Base-by-base conservation (phyloP, 495 filamentous ascomycete genomes). In the Neurospora sp. region DNA sequence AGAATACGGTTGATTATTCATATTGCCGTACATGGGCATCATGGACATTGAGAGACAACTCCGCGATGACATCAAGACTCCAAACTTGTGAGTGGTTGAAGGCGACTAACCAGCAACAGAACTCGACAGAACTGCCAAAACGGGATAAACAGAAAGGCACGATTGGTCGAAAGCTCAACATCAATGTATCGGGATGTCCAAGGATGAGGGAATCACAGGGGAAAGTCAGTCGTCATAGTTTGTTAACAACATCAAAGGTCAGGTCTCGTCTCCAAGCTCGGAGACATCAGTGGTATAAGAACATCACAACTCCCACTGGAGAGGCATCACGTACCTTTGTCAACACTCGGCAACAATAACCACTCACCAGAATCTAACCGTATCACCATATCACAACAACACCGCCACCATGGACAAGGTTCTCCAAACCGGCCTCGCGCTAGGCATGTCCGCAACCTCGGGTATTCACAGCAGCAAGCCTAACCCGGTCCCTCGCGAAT, bases 361-460 rank as follows among this genome's bases (percentile, higher is more conserved):
- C 7, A 46, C 42, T 42, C 18, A 46, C 14, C 16, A 20, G 18
- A 48, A 48, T 14, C 1, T 14, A 46, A 46, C 42, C 42, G 42
- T n/a, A n/a, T n/a, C 42, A 54, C 46, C n/a, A 48, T 11, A 59
- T 27, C 48, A 59, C 48, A 59, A 59, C 10, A 31, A 59, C 23
- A 59, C 48, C 48, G 20, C 40, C 72, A 70, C 38, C 31, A 70
- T 73, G 59, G n/a, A 70, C 7, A 74, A 69, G 31, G 76, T 80
- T 35, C 77, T 84, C 72, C 83, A 84, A 73, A 75, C 77, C 40
- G 81, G 80, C 18, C 80, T 84, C 31, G 73, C 81, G 70, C 62
- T 77, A 5, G 83, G 81, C 69, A 79, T 84, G 78, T 81, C 82
- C 23, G 76, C 81, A 14, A 79, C 77, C 41, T 78, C 81, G 69